Evolutionary conservation across 2,329 filamentous ascomycete species (phyloP), one percentile per base, ranked within the genome.

Genomic region (Drechslerella coelobrocha): DNA sequence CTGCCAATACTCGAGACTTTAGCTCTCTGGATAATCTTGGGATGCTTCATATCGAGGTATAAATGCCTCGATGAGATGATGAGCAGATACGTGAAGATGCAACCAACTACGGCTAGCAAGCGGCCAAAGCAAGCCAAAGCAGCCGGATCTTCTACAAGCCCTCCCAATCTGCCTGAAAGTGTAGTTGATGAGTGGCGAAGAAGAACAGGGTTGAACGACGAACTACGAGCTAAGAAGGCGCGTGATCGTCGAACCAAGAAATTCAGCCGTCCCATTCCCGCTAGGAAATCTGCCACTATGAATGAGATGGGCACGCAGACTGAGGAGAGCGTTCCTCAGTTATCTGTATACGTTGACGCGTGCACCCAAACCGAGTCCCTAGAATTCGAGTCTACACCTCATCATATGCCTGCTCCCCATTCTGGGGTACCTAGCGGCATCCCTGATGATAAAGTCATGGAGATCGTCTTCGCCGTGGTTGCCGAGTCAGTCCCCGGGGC

Each of bases 331-430:
- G 19, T 34, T 7, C 9, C 23, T 31, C 19, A 8, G n/a, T 21
- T 41, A 29, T 12, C 5, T 21, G 31, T 19, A 29, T 43, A 45
- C 53, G 53, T 29, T 4, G 53, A 56, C 45, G 53, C 53, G 21
- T 56, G 37, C 12, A 45, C 37, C 21, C 53, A 56, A 39, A 57
- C 61, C 24, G 53, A 57, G 7, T 17, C 27, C 27, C 3, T 26
- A 24, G 53, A 17, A 37, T n/a, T n/a, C 43, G 37, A 43, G 52
- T 37, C 27, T 31, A 47, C 61, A 21, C 52, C 45, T 56, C n/a
- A 23, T 50, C 21, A 17, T 29, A 5, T 31, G 23, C 24, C 7
- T 24, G n/a, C n/a, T n/a, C n/a, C n/a, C n/a, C n/a, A n/a, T n/a
- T n/a, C n/a, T n/a, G 29, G 29, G 29, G 29, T 34, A 12, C 29